Evolutionary conservation across 2,329 filamentous ascomycete genomes (phyloP).

Genomic region (Stachybotrys echinatus): DNA sequence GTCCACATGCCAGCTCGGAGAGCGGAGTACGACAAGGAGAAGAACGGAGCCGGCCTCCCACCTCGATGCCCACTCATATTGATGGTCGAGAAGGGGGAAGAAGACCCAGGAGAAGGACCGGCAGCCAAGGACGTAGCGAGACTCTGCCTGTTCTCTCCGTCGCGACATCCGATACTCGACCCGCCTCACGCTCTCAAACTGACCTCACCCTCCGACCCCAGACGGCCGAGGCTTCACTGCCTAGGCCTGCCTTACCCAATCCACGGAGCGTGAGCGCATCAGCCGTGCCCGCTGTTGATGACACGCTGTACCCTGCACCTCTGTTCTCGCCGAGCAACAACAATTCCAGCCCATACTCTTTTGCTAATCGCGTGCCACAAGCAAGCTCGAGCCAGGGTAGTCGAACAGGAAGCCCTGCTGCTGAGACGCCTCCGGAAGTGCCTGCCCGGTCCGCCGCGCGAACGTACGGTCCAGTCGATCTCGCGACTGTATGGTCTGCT

Average conservation of each 20-base stretch:
- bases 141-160: slow-evolving; percentile 40
- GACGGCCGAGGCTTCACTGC: slow-evolving; percentile 27
- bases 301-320: not conserved
- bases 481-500: slow-evolving; percentile 29
- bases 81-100: slow-evolving; percentile 23
- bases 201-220: slow-evolving; percentile 49
- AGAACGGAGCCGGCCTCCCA: slow-evolving; percentile 47
- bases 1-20: not conserved
- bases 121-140: slow-evolving; percentile 50
- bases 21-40: slow-evolving; percentile 26
- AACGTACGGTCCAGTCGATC: slow-evolving; percentile 30
- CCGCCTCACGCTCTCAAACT: slow-evolving; percentile 58
- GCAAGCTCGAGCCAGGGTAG: slow-evolving; percentile 8
- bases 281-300: slow-evolving; percentile 13
- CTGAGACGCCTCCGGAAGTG: slow-evolving; percentile 13
- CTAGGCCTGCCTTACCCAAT: slow-evolving; percentile 35
- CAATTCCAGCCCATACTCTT: slow-evolving; percentile 18
- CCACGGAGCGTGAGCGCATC: slow-evolving; percentile 35
- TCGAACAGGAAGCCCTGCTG: not conserved
- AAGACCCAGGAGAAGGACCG: slow-evolving; percentile 40
- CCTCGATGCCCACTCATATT: slow-evolving; percentile 19
- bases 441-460: slow-evolving; percentile 14
- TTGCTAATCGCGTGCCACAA: slow-evolving; percentile 29
- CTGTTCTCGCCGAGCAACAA: not conserved
- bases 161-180: slow-evolving; percentile 36